These are phyloP conservation scores for Colletotrichum salicis DNA, from an alignment of 2,329 filamentous ascomycete species.

Conservation along the genomic window DNA sequence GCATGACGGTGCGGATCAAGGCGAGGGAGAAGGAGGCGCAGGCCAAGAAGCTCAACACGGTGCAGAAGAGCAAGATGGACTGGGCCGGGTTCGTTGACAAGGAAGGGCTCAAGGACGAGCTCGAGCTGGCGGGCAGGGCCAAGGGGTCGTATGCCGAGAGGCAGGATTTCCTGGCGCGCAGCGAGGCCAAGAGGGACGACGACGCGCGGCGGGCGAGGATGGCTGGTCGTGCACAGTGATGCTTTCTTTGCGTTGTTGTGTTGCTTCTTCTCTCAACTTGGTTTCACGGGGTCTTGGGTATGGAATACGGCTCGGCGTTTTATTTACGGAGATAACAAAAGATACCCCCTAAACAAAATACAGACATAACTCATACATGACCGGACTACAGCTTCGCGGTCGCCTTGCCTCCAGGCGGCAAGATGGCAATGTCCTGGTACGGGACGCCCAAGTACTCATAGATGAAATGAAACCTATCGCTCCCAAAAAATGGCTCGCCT, in stretches of 20 bases:
- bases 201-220: constrained; percentile 67
- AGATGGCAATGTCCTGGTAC: constrained; percentile 63
- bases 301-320: constrained; percentile 12
- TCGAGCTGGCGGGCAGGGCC: constrained; percentile 71
- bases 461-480: constrained; percentile 78
- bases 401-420: constrained; percentile 35
- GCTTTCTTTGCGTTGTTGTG: not conserved
- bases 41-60: constrained; percentile 74
- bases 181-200: constrained; percentile 70
- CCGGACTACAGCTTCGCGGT: constrained; percentile 19
- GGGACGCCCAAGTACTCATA: constrained; percentile 73
- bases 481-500: constrained; percentile 79
- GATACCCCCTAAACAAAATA: constrained; percentile 29
- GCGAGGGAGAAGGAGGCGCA: constrained; percentile 59
- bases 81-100: constrained; percentile 79
- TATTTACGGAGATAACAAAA: constrained; percentile 12
- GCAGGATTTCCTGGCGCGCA: constrained; percentile 73
- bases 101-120: constrained; percentile 76
- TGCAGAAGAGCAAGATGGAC: constrained; percentile 79
- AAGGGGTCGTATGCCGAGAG: constrained; percentile 72
- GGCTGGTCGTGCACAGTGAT: constrained; percentile 46
- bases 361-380: not conserved
- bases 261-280: not conserved
- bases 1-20: constrained; percentile 59
- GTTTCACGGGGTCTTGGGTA: not conserved